phyloP scores from a whole-genome alignment of 805 yeast species.

The Starmerella cellae region DNA sequence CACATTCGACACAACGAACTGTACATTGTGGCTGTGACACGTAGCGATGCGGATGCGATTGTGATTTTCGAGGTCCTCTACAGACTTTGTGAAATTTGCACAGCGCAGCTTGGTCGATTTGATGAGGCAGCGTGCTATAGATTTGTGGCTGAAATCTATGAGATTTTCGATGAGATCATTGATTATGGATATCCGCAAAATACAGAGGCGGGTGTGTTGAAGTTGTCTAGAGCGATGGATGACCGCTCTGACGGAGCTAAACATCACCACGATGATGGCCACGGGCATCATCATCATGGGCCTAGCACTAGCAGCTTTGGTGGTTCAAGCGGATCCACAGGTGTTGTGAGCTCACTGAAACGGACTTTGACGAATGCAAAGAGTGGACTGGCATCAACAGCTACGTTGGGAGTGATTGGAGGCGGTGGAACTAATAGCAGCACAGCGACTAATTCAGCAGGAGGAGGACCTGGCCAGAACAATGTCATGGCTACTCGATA shows the following conservation, averaged over 20 bases:
- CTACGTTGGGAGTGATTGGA: not conserved
- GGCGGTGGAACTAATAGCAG: not conserved
- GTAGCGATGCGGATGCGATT: slow-evolving; percentile 78
- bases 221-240: slow-evolving; percentile 5
- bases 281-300: not conserved
- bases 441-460: too few relatives aligned
- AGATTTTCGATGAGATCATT: slow-evolving; percentile 59
- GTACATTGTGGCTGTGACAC: slow-evolving; percentile 79
- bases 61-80: slow-evolving; percentile 65
- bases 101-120: slow-evolving; percentile 31
- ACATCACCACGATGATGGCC: not conserved
- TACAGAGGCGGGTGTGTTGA: slow-evolving; percentile 39
- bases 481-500: not conserved
- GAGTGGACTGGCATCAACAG: not conserved
- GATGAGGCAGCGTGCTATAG: slow-evolving; percentile 44
- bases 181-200: slow-evolving; percentile 69
- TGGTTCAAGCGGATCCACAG: slow-evolving; percentile 2
- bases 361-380: slow-evolving; percentile 11
- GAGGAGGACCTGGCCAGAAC: not conserved
- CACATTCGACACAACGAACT: slow-evolving; percentile 50
- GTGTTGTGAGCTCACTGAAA: slow-evolving; percentile 21
- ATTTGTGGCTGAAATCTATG: slow-evolving; percentile 59
- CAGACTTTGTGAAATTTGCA: slow-evolving; percentile 43
- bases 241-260: slow-evolving; percentile 19
- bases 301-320: too few relatives aligned